These are phyloP conservation scores for Hemileccinum impolitum DNA, from an alignment of 768 basidiomycete genomes.

Conservation along the genomic window DNA sequence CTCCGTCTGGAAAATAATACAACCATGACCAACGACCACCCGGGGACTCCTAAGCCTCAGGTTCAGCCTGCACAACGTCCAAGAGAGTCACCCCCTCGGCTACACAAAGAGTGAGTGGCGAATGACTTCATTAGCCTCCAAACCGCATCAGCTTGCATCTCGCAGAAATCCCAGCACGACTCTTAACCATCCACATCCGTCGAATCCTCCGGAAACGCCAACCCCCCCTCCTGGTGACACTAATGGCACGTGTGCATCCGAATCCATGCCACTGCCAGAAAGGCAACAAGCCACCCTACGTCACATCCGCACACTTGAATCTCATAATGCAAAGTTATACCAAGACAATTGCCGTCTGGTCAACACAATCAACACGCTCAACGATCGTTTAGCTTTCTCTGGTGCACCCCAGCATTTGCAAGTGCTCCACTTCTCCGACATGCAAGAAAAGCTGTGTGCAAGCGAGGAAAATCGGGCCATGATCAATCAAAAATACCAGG, in stretches of 20 bases:
- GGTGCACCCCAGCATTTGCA: slow-evolving; percentile 17
- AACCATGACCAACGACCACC: slow-evolving; percentile 8
- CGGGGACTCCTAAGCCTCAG: neutral
- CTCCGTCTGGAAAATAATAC: no score
- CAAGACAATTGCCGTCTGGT: slow-evolving; percentile 38
- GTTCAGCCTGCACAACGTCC: slow-evolving; percentile 6
- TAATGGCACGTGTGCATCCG: slow-evolving; percentile 41
- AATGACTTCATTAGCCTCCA: neutral
- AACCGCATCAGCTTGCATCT: neutral
- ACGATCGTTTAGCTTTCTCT: slow-evolving; percentile 26
- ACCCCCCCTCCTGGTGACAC: neutral
- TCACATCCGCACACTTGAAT: slow-evolving; percentile 31
- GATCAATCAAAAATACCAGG: slow-evolving; percentile 25
- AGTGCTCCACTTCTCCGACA: slow-evolving; percentile 12
- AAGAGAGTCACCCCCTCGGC: neutral
- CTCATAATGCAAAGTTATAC: slow-evolving; percentile 33
- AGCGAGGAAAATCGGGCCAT: slow-evolving; percentile 17
- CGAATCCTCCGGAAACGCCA: slow-evolving; percentile 4
- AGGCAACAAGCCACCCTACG: slow-evolving; percentile 21
- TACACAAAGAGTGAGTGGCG: slow-evolving; percentile 12
- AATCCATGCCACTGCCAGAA: slow-evolving; percentile 39
- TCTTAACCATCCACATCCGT: neutral
- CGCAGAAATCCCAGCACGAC: slow-evolving; percentile 2
- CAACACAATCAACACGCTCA: slow-evolving; percentile 26
- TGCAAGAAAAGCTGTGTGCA: slow-evolving; percentile 26